A percentile compares a stretch with the other conserved stretches of the same genome.
These are phyloP conservation scores for Leucosporidium creatinivorum DNA, from an alignment of 768 basidiomycete species.

Conservation along the genomic window DNA sequence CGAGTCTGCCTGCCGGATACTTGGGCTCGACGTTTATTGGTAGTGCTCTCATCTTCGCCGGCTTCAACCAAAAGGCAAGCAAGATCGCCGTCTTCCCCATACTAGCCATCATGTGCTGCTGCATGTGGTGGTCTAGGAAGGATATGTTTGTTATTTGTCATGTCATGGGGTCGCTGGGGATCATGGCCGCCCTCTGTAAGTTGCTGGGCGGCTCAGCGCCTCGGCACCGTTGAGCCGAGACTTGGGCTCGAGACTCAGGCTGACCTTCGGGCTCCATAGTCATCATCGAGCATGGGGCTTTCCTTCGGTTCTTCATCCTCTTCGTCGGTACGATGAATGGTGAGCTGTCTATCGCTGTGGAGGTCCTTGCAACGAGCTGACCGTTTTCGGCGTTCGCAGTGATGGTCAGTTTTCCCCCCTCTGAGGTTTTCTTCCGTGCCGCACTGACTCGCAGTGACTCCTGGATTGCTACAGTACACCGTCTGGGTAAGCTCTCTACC, in stretches of 20 bases:
- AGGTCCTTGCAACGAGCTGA: neutral
- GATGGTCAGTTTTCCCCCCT: conserved; percentile 4
- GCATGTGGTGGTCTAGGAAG: conserved; percentile 17
- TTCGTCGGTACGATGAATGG: conserved; percentile 23
- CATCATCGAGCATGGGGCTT: conserved; percentile 18
- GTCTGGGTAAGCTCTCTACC: conserved; percentile 3
- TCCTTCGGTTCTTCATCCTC: conserved; percentile 19
- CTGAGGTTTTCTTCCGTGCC: too few species aligned
- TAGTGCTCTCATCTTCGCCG: conserved; percentile 17
- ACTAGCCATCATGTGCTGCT: conserved; percentile 5
- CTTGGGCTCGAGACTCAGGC: too few species aligned
- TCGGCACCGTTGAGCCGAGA: too few species aligned
- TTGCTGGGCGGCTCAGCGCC: neutral
- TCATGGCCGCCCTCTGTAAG: conserved; percentile 15
- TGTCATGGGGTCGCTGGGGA: conserved; percentile 1
- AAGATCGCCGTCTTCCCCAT: conserved; percentile 28
- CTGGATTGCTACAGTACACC: conserved; percentile 16
- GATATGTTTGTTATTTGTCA: conserved; percentile 18
- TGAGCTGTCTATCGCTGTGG: neutral
- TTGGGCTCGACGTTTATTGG: conserved; percentile 27
- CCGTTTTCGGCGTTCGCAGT: neutral
- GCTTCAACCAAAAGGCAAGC: conserved; percentile 21
- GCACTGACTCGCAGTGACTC: neutral
- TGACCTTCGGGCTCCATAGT: neutral
- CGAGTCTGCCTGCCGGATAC: conserved; percentile 17